A percentile compares a stretch with the other conserved stretches of the same genome.
Evolutionary conservation across 2,329 filamentous ascomycete species (phyloP).

Genomic region (Colletotrichum scovillei): DNA sequence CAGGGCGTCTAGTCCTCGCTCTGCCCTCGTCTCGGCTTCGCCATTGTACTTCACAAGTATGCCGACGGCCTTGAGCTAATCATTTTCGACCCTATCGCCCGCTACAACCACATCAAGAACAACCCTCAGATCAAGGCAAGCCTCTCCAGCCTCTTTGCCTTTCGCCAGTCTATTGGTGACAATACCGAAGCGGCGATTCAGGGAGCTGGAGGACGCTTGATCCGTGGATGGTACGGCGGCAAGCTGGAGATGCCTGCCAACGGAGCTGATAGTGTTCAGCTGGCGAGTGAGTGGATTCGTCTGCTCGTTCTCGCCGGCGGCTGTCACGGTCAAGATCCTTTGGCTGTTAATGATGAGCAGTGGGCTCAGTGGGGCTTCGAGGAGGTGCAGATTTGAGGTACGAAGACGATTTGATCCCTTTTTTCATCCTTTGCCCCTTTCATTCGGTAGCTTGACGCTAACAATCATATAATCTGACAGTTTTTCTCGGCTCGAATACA

Average conservation of each 20-base stretch:
- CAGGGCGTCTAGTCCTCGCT: neutral
- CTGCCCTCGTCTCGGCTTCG: neutral
- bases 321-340: neutral
- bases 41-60: neutral
- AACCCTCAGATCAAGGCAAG: neutral
- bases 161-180: neutral
- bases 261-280: neutral
- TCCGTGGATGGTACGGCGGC: constrained; percentile 1
- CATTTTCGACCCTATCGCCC: neutral
- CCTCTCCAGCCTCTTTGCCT: neutral
- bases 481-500: no score
- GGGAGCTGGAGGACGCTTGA: neutral
- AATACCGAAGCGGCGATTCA: neutral
- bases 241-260: neutral
- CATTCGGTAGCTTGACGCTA: no score
- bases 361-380: neutral
- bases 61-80: neutral
- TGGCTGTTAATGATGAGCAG: neutral
- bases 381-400: neutral
- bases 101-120: neutral
- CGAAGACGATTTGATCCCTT: neutral
- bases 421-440: no score
- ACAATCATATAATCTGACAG: no score
- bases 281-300: neutral
- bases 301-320: neutral